Evolutionary conservation across 768 basidiomycete genomes (phyloP), one percentile per base, ranked within the genome.

Genomic region (Boletus subcaerulescens): DNA sequence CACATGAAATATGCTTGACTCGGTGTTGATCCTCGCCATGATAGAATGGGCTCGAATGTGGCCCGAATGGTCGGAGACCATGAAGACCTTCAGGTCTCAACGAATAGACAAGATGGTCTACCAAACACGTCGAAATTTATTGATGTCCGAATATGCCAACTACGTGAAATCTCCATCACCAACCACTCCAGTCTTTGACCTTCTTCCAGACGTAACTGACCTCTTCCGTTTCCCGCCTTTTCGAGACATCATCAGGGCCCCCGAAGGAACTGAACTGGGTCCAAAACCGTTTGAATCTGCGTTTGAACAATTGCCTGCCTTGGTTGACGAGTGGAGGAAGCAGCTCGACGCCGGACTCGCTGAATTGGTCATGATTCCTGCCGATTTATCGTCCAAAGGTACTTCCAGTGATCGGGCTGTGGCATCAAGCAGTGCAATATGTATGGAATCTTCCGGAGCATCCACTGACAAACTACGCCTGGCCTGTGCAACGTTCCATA

Each of bases 21-120:
- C 2, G 12, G 15, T 17, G n/a, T 17, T 50, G 18, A 52, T 5
- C 8, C 7, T 38, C 8, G 15, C 1, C 22, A 3, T 17, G 13
- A 17, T 12, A 60, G 59, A 51, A 12, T 60, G 57, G 59, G 24
- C 11, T 0, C 13, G 2, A 3, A 39, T 57, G 18, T 38, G 33
- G 43, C 55, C 50, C 7, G 9, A 17, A 2, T 54, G 52, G 44
- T 1, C 29, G 2, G 13, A 11, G 12, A 40, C 29, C 4, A 50
- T 58, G 56, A 31, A 39, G 2, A 3, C 17, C 4, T 24, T 41
- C 14, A 46, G 49, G 39, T 32, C 18, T 11, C 8, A 3, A 20
- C 31, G 53, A 44, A 6, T 49, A 7, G 44, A 59, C 3, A 5
- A n/a, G 11, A 10, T 15, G 9, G 48, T 59, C 26, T 54, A 58